Conservation (phyloP, 768 basidiomycete genomes). For the Sistotremastrum suecicum region DNA sequence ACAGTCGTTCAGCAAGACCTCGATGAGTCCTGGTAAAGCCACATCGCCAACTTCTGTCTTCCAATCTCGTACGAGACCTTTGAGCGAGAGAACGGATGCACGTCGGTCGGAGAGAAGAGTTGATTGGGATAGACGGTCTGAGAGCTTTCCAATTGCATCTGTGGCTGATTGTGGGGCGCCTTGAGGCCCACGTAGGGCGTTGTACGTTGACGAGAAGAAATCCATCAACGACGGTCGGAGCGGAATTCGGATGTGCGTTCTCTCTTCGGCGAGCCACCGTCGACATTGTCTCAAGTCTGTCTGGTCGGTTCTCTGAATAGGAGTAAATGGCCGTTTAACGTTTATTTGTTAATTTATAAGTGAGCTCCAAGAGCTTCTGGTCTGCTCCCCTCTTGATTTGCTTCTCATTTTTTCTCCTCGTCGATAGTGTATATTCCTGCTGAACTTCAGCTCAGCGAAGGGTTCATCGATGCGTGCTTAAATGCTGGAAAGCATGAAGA, state of each 20-base stretch:
- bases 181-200: constrained; percentile 70
- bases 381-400: too few relatives aligned
- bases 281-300: too few relatives aligned
- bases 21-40: constrained; percentile 64
- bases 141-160: constrained; percentile 79
- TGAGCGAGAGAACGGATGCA: constrained; percentile 86
- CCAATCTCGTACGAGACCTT: constrained; percentile 84
- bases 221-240: constrained; percentile 35
- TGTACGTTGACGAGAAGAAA: constrained; percentile 75
- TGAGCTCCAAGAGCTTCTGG: too few relatives aligned
- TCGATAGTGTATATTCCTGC: too few relatives aligned
- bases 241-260: background rate
- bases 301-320: too few relatives aligned
- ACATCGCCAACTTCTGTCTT: constrained; percentile 76
- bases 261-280: too few relatives aligned
- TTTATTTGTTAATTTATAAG: too few relatives aligned
- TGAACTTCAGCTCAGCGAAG: too few relatives aligned
- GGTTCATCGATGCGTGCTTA: too few relatives aligned
- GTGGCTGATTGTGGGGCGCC: constrained; percentile 71
- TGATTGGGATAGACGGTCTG: constrained; percentile 81
- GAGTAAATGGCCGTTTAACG: too few relatives aligned
- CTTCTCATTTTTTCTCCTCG: too few relatives aligned
- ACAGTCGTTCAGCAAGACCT: constrained; percentile 76
- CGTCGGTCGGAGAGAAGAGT: constrained; percentile 82
- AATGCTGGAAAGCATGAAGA: too few relatives aligned